Percentiles rank a stretch among this genome's conserved stretches.
These are phyloP conservation scores for Bipolaris sorokiniana DNA, from an alignment of 2,329 filamentous ascomycete species.

Conservation along the genomic window DNA sequence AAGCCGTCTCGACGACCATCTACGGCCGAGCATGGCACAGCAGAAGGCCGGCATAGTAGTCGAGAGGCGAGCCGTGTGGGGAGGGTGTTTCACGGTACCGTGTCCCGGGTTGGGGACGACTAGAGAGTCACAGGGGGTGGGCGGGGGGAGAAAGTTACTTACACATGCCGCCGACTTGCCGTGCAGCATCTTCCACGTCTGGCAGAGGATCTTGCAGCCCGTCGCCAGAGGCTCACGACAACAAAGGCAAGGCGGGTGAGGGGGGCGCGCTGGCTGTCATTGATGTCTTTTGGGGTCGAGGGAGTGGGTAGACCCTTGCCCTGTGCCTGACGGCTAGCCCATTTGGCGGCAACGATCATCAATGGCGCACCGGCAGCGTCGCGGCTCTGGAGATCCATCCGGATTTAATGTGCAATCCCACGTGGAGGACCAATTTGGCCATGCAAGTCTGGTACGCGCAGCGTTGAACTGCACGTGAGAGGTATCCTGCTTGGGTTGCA, in stretches of 20 bases:
- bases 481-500: neutral
- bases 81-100: constrained; percentile 27
- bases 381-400: constrained; percentile 33
- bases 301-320: constrained; percentile 25
- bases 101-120: constrained; percentile 23
- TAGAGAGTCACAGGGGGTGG: constrained; percentile 1
- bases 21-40: constrained; percentile 30
- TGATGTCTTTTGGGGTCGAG: constrained; percentile 18
- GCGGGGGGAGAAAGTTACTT: constrained; percentile 25
- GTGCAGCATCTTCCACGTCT: constrained; percentile 42
- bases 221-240: constrained; percentile 24
- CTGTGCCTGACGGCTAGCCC: constrained; percentile 33
- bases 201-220: constrained; percentile 26
- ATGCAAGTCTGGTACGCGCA: neutral
- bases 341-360: constrained; percentile 34
- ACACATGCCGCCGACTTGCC: constrained; percentile 48
- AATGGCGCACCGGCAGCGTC: constrained; percentile 21
- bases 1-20: constrained; percentile 24
- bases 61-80: constrained; percentile 21
- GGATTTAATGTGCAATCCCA: constrained; percentile 19
- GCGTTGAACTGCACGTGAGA: constrained; percentile 1
- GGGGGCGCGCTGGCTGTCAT: constrained; percentile 13
- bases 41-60: constrained; percentile 18
- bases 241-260: constrained; percentile 11
- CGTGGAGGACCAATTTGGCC: constrained; percentile 13